phyloP scores from a whole-genome alignment of 2,329 filamentous ascomycete genomes.

The Arthrinium puccinioides region DNA sequence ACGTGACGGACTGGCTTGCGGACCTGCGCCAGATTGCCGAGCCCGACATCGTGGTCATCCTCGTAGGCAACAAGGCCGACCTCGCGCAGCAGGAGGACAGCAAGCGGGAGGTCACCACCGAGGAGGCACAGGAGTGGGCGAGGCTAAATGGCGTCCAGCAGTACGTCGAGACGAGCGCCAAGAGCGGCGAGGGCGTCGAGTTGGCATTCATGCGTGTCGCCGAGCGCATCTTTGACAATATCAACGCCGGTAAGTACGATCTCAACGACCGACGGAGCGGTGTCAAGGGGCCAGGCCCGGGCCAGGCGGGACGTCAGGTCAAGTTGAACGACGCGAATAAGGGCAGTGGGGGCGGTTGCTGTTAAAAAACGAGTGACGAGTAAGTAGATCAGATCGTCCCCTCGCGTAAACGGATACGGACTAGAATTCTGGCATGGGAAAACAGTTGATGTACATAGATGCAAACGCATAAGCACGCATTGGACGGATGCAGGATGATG shows the following conservation, averaged over 20 bases:
- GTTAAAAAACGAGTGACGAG: slow-evolving; percentile 28
- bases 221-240: slow-evolving; percentile 93
- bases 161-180: slow-evolving; percentile 94
- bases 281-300: slow-evolving; percentile 66
- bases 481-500: neutral
- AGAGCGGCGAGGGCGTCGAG: slow-evolving; percentile 91
- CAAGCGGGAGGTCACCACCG: slow-evolving; percentile 65
- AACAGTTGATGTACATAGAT: no score
- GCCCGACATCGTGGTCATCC: slow-evolving; percentile 85
- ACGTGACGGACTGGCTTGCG: slow-evolving; percentile 87
- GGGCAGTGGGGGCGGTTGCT: slow-evolving; percentile 37
- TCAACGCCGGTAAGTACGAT: slow-evolving; percentile 91
- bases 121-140: slow-evolving; percentile 90
- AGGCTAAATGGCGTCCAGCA: slow-evolving; percentile 75
- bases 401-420: no score
- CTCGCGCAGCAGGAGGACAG: slow-evolving; percentile 46
- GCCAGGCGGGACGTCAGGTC: slow-evolving; percentile 34
- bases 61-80: slow-evolving; percentile 95
- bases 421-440: no score
- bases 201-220: slow-evolving; percentile 88
- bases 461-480: no score
- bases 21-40: slow-evolving; percentile 93
- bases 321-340: slow-evolving; percentile 35
- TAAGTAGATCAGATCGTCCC: no score
- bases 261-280: slow-evolving; percentile 87